Evolutionary conservation across 2,329 filamentous ascomycete genomes (phyloP).

Genomic region (Exophiala sp.): DNA sequence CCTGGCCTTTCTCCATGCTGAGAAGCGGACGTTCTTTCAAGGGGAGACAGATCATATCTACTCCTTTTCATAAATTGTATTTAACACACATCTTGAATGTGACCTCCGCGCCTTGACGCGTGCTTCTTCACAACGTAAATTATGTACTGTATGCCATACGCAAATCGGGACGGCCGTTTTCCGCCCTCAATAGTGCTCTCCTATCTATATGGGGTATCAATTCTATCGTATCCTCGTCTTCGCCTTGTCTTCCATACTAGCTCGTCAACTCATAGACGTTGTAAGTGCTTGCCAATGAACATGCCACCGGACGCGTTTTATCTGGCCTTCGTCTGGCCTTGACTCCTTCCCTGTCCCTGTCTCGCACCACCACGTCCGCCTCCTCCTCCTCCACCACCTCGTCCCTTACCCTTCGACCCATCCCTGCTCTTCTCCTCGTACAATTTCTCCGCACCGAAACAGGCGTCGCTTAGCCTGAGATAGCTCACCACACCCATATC

Average conservation of each 20-base stretch:
- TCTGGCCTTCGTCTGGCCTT: neutral
- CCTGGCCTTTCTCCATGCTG: slow-evolving; percentile 15
- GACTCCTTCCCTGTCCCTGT: neutral
- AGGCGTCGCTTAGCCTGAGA: slow-evolving; percentile 72
- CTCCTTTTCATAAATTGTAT: neutral
- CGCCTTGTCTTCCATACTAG: neutral
- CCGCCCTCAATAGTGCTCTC: neutral
- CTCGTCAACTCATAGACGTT: neutral
- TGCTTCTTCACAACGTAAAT: too few relatives aligned
- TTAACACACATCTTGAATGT: neutral
- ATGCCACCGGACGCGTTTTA: too few relatives aligned
- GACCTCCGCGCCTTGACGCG: too few relatives aligned
- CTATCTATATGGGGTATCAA: slow-evolving; percentile 1
- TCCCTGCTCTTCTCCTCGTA: slow-evolving; percentile 39
- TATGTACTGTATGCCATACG: too few relatives aligned
- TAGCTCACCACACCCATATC: slow-evolving; percentile 90
- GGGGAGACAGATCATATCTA: slow-evolving; percentile 19
- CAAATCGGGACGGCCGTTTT: too few relatives aligned
- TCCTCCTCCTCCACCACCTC: slow-evolving; percentile 27
- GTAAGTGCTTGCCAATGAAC: too few relatives aligned
- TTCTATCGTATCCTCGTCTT: neutral
- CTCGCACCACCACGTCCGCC: slow-evolving; percentile 32
- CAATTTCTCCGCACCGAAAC: slow-evolving; percentile 72
- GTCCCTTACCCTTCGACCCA: slow-evolving; percentile 32
- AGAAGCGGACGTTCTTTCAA: slow-evolving; percentile 29